Percentiles rank a stretch among this genome's conserved stretches.
These are phyloP conservation scores for Rosellinia necatrix DNA, from an alignment of 2,329 filamentous ascomycete genomes.

Conservation along the genomic window DNA sequence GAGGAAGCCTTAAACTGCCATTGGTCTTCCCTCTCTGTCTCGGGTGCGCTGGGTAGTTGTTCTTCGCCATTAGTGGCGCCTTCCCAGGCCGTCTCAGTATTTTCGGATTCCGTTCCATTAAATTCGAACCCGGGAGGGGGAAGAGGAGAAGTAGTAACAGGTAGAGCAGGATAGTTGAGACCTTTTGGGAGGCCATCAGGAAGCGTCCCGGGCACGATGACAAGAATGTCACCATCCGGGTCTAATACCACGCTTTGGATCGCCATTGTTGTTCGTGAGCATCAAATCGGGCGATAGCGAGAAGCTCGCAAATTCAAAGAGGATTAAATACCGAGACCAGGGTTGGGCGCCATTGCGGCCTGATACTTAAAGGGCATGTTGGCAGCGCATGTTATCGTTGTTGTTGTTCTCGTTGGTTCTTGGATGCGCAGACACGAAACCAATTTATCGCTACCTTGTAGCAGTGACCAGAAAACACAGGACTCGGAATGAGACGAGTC, in stretches of 20 bases:
- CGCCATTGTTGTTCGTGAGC: slow-evolving; percentile 8
- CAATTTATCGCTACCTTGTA: neutral
- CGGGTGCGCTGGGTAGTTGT: neutral
- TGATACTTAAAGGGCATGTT: slow-evolving; percentile 10
- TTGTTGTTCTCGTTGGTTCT: too few relatives aligned
- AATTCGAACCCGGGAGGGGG: neutral
- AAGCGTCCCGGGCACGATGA: slow-evolving; percentile 9
- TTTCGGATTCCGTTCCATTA: neutral
- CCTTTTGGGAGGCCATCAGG: neutral
- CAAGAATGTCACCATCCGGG: slow-evolving; percentile 20
- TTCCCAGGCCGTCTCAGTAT: neutral
- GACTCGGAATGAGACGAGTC: neutral
- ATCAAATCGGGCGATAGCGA: neutral
- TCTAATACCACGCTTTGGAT: slow-evolving; percentile 11
- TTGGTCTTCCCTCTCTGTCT: neutral
- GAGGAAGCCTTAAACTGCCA: slow-evolving; percentile 20
- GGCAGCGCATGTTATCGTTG: neutral
- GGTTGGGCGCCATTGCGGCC: slow-evolving; percentile 19
- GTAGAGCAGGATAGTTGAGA: too few relatives aligned
- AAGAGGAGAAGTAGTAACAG: too few relatives aligned
- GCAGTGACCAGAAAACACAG: neutral
- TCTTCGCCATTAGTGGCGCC: neutral
- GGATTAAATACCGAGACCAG: neutral
- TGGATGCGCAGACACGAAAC: neutral
- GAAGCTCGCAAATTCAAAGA: neutral